phyloP scores from a whole-genome alignment of 75 land plant genomes.

The Azolla pinnata region DNA sequence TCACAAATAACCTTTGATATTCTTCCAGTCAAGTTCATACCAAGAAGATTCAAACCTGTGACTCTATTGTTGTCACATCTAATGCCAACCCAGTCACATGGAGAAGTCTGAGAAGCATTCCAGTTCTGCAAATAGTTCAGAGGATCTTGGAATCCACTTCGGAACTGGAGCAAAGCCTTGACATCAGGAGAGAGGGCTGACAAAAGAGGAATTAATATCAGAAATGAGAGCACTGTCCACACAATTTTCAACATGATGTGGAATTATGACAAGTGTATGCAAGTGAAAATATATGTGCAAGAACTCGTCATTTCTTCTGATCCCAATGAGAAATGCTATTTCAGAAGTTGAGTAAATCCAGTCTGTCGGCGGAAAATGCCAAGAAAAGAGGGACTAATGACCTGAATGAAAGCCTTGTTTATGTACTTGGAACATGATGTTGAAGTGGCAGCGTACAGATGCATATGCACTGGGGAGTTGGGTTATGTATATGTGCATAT shows the following conservation, averaged over 20 bases:
- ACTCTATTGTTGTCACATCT: constrained; percentile 26
- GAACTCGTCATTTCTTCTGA: no score
- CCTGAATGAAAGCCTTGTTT: no score
- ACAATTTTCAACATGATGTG: neutral
- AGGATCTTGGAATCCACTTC: constrained; percentile 19
- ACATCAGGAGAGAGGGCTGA: constrained; percentile 6
- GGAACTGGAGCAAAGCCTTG: constrained; percentile 38
- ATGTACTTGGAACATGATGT: no score
- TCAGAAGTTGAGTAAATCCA: no score
- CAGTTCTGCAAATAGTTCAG: constrained; percentile 31
- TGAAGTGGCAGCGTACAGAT: no score
- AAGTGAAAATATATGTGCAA: no score
- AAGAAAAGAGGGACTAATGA: no score
- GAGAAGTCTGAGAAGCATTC: constrained; percentile 30
- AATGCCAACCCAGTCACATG: constrained; percentile 54
- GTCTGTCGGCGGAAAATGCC: no score
- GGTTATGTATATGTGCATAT: no score
- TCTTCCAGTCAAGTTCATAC: constrained; percentile 36
- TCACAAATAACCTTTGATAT: constrained; percentile 31
- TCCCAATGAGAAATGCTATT: no score
- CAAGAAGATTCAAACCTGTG: constrained; percentile 30
- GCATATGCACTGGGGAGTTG: no score
- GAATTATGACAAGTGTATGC: no score
- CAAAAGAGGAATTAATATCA: neutral
- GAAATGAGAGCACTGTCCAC: neutral